Base-by-base conservation (phyloP, 2,329 filamentous ascomycete species). In the Epichloe amarillans region DNA sequence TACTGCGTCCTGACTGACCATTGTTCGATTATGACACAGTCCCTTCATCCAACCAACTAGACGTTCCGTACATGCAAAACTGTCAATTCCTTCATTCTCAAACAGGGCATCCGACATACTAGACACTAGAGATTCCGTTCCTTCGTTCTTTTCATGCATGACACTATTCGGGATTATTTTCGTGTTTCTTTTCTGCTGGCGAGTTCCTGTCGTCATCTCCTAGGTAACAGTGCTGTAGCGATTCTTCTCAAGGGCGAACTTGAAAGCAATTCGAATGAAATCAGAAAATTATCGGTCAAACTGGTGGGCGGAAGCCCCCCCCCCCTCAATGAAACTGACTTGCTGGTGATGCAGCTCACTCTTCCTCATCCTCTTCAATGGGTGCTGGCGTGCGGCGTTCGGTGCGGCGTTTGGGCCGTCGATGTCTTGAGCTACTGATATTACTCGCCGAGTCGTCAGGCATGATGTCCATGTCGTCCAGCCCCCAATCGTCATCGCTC, bases 361-460 rank as follows among this genome's bases (percentile, higher is more conserved):
- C 91, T 37, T 88, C 71, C 0, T 75, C 71, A 57, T 91, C 86
- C 62, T 88, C 84, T 60, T 84, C 81, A 50, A 88, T 85, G 5
- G 80, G 77, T 14, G 84, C 84, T 1, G 85, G 85, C 19, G 84
- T 88, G 53, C 82, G 74, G 56, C 84, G 73, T 67, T 87, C 82
- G 55, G 76, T 79, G 58, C 80, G 76, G 61, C 82, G 72, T 72
- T 84, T 86, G 41, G 79, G 83, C 61, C 81, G 72, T 57, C 82
- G 74, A 60, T 84, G 74, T 58, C 84, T 67, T 49, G 82, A 83
- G 62, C 82, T 86, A 61, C 80, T 83, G 53, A 91, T 86, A 62
- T 90, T 89, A 66, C 85, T 89, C 23, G 86, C 86, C 50, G 79
- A 84, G 64, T 91, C 86, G 60, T 91, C 86, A 0, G 86, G 86